phyloP scores from a whole-genome alignment of 495 filamentous ascomycete genomes.

The Melanomma pulvis-pyrius region DNA sequence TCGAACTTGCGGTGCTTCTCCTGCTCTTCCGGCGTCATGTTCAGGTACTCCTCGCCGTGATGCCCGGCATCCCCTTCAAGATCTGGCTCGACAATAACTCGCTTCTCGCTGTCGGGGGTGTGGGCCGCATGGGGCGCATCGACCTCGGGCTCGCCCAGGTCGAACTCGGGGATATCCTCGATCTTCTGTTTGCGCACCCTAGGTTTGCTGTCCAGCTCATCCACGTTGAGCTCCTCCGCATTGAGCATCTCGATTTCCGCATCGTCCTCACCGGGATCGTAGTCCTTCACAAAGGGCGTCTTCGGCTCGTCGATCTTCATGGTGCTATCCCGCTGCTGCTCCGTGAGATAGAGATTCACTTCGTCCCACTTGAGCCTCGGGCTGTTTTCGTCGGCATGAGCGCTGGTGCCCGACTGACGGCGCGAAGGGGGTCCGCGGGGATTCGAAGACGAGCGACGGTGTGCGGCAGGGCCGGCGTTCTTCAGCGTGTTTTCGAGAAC shows the following conservation, averaged over 20 bases:
- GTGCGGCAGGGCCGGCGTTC: slow-evolving; percentile 71
- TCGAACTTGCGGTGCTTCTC: slow-evolving; percentile 93
- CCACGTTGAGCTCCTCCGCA: slow-evolving; percentile 61
- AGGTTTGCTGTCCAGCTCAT: slow-evolving; percentile 67
- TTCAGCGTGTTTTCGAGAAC: slow-evolving; percentile 90
- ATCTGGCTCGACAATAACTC: slow-evolving; percentile 74
- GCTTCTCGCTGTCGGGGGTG: slow-evolving; percentile 64
- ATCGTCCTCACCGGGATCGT: slow-evolving; percentile 86
- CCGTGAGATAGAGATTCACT: slow-evolving; percentile 91
- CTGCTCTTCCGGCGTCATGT: slow-evolving; percentile 73
- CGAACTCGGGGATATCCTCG: slow-evolving; percentile 87
- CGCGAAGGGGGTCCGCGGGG: slow-evolving; percentile 64
- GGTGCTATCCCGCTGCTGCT: slow-evolving; percentile 90
- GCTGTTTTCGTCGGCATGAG: slow-evolving; percentile 56
- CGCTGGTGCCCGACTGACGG: slow-evolving; percentile 63
- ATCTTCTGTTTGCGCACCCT: slow-evolving; percentile 51
- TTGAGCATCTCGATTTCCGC: slow-evolving; percentile 64
- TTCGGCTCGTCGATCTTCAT: slow-evolving; percentile 99
- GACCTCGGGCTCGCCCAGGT: slow-evolving; percentile 87
- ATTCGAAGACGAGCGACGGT: slow-evolving; percentile 78
- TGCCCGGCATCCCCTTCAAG: slow-evolving; percentile 52
- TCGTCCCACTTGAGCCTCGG: slow-evolving; percentile 96
- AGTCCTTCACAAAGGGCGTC: slow-evolving; percentile 89
- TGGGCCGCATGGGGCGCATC: slow-evolving; percentile 39
- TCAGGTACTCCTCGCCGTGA: slow-evolving; percentile 59